phyloP scores from a whole-genome alignment of 805 yeast genomes.

The Ogataea minuta region DNA sequence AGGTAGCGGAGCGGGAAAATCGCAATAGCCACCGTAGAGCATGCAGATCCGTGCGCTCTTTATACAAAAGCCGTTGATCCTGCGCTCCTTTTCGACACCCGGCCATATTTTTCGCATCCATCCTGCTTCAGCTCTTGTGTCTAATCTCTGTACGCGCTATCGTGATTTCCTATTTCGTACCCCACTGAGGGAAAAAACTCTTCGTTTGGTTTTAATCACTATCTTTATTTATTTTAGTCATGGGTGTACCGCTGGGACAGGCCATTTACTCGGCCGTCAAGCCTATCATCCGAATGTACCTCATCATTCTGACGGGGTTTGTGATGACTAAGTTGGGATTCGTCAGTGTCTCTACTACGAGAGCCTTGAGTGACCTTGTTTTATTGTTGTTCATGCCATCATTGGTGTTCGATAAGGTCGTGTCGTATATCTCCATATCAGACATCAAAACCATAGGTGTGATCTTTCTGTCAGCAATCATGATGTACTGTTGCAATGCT shows the following conservation, averaged over 20 bases:
- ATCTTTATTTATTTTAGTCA: not conserved
- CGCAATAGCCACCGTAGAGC: too few relatives aligned
- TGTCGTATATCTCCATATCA: constrained; percentile 54
- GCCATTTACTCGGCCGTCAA: constrained; percentile 53
- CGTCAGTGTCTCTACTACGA: constrained; percentile 57
- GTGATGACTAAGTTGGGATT: constrained; percentile 56
- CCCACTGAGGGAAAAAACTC: constrained; percentile 1
- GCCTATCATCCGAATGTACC: constrained; percentile 73
- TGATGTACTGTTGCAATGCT: constrained; percentile 52
- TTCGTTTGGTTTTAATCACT: not conserved
- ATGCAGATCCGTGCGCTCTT: too few relatives aligned
- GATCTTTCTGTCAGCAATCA: constrained; percentile 48
- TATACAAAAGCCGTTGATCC: too few relatives aligned
- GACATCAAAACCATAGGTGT: constrained; percentile 73
- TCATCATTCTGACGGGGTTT: constrained; percentile 69
- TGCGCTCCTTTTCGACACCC: too few relatives aligned
- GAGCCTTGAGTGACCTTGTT: constrained; percentile 63
- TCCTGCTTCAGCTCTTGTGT: too few relatives aligned
- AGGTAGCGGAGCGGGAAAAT: too few relatives aligned
- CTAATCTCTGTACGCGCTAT: too few relatives aligned
- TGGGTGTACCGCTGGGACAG: constrained; percentile 27
- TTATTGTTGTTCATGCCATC: constrained; percentile 64
- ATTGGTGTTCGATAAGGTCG: constrained; percentile 61
- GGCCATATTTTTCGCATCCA: too few relatives aligned
- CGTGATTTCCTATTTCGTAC: too few relatives aligned